Base-by-base conservation (phyloP, 768 basidiomycete species). In the Tylopilus subfusipes region DNA sequence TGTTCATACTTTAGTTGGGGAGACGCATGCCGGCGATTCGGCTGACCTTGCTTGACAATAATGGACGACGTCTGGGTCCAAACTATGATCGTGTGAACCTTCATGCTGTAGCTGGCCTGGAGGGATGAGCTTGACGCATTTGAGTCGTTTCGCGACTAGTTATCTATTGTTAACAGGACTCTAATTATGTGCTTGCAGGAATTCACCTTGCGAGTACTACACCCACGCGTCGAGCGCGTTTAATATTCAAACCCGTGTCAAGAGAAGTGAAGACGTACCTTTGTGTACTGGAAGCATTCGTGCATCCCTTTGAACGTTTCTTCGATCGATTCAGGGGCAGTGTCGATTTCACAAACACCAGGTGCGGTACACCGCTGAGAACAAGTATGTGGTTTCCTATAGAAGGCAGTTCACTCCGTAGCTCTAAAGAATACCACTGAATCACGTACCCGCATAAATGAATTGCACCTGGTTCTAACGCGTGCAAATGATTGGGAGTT, bases 201-300 rank as follows among this genome's bases (percentile, higher is more conserved):
- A n/a, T 36, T 45, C 30, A 80, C 80, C 76, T 73, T 83, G 83
- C 0, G 75, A 73, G 60, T 84, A 83, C 82, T 83, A 36, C n/a
- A 27, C 10, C 12, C 34, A 45, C 46, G 42, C 11, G 43, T 21
- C 14, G n/a, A 25, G 25, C 48, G 11, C 2, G 16, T 29, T 45
- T 18, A 33, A 19, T 8, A 9, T 12, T 31, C 18, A 7, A 50
- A 48, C 16, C 22, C 19, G 13, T 6, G 24, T 25, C 12, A 48
- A 19, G 18, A 18, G 12, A 30, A 30, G 9, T 10, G 38, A 27
- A 33, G 19, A 48, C 52, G 33, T 44, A 81, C 84, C 76, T 79
- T 86, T 1, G 84, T 85, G 53, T 82, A 86, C 57, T 82, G 77
- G 66, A 83, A 85, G 3, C 75, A 80, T 58, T 83, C 80, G 38